phyloP scores from a whole-genome alignment of 345 rosid species.

The Murraya koenigii region DNA sequence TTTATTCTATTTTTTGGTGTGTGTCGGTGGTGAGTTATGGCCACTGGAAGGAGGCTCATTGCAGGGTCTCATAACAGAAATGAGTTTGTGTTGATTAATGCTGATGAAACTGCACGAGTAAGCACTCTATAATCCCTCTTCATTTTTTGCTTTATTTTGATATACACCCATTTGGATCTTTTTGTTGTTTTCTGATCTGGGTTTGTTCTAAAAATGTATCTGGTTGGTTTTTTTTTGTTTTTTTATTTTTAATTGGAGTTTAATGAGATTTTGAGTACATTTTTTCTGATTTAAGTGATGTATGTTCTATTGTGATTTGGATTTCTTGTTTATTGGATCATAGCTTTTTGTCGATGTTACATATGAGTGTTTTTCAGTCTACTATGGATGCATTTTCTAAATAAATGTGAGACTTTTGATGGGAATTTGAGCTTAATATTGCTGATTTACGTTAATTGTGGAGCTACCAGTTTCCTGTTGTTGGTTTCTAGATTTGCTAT shows the following conservation, averaged over 20 bases:
- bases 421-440: background rate
- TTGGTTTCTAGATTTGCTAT: background rate
- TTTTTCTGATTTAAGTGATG: background rate
- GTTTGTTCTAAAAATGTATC: background rate
- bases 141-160: slow-evolving; percentile 1
- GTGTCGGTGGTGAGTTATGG: slow-evolving; percentile 43
- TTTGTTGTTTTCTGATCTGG: slow-evolving; percentile 39
- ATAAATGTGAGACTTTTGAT: background rate
- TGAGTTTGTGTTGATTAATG: slow-evolving; percentile 90
- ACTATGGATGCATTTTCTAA: background rate
- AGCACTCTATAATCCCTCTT: slow-evolving; percentile 20
- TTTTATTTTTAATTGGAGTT: background rate
- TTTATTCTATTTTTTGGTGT: too few relatives aligned
- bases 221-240: background rate
- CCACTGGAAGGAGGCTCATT: slow-evolving; percentile 86
- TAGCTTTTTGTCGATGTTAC: background rate
- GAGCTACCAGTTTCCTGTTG: background rate
- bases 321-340: background rate
- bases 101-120: slow-evolving; percentile 83
- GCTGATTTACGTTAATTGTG: background rate
- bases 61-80: slow-evolving; percentile 97
- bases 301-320: background rate
- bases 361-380: background rate
- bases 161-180: background rate
- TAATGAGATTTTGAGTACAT: background rate